Evolutionary conservation across 2,329 filamentous ascomycete species (phyloP), one percentile per base, ranked within the genome.

Genomic region (Fusarium longipes): DNA sequence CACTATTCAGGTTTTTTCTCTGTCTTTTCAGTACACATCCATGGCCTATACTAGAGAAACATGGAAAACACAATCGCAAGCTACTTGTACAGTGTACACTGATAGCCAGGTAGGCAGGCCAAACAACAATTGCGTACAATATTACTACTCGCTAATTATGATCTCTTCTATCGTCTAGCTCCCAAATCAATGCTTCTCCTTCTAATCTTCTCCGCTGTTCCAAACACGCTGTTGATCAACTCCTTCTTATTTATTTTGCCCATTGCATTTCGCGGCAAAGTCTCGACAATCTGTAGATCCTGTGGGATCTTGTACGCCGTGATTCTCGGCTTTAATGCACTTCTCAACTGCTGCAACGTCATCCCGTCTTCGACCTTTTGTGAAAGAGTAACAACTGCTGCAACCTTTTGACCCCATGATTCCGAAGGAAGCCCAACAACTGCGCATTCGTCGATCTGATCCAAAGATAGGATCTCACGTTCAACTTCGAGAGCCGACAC

Each of bases 361-460:
- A 86, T 91, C 91, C 97, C 77, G 84, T 52, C 77, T 82, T 74
- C 20, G 68, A 74, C 76, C 17, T 87, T 86, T 1, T 78, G 71
- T 54, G 86, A 84, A 15, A 98, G 83, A 1, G 97, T 90, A 25
- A 98, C 80, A 9, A 97, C 89, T 1, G 92, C 93, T 32, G 92
- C 95, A 45, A 97, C 93, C 76, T 97, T 97, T 74, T 98, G 93
- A 18, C 96, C 96, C 96, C 95, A 99, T 70, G 91, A 89, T 57
- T 93, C 92, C 35, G 89, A 93, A 0, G 93, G 91, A 1, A 98
- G 86, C 9, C 91, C 94, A 3, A 98, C 89, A 29, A 99, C 95
- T 2, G 94, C 95, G 4, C 89, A 91, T 82, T 99, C 96, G 48
- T 85, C 79, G 17, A 98, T 85, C 74, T 96, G 84, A 0, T 86